Evolutionary conservation across 495 filamentous ascomycete genomes (phyloP).

Genomic region (Stereocaulon alpinum): DNA sequence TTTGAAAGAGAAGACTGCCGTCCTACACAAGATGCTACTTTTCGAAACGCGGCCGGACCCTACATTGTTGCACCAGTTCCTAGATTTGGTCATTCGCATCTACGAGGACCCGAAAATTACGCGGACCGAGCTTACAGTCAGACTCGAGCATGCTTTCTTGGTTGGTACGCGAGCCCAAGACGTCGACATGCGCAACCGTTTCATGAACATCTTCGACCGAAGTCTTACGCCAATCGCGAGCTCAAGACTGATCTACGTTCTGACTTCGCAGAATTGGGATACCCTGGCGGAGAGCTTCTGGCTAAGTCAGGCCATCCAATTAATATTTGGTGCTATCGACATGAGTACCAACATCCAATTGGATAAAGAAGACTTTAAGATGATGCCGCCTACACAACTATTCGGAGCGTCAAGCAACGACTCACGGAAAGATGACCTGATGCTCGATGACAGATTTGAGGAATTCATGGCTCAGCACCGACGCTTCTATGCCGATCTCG

Average conservation of each 20-base stretch:
- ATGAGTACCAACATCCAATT: slow-evolving; percentile 66
- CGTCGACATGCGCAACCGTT: slow-evolving; percentile 92
- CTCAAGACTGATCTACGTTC: slow-evolving; percentile 73
- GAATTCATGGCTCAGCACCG: slow-evolving; percentile 64
- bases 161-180: slow-evolving; percentile 91
- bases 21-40: slow-evolving; percentile 91
- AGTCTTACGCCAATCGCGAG: slow-evolving; percentile 80
- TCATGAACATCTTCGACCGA: slow-evolving; percentile 87
- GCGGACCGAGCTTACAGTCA: slow-evolving; percentile 86
- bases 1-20: slow-evolving; percentile 94
- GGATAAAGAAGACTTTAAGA: slow-evolving; percentile 71
- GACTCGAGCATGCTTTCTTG: slow-evolving; percentile 94
- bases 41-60: slow-evolving; percentile 79
- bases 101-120: slow-evolving; percentile 96
- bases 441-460: slow-evolving; percentile 74
- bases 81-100: slow-evolving; percentile 91
- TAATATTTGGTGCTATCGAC: slow-evolving; percentile 82
- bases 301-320: slow-evolving; percentile 86
- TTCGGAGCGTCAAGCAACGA: slow-evolving; percentile 58
- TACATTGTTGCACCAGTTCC: slow-evolving; percentile 78
- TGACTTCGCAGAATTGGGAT: slow-evolving; percentile 96
- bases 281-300: slow-evolving; percentile 89
- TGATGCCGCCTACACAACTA: slow-evolving; percentile 57
- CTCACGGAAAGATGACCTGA: slow-evolving; percentile 54
- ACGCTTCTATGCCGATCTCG: slow-evolving; percentile 71